Evolutionary conservation across 257 asterid genomes (phyloP), one percentile per base, ranked within the genome.

Genomic region (Schizonepeta tenuifolia): DNA sequence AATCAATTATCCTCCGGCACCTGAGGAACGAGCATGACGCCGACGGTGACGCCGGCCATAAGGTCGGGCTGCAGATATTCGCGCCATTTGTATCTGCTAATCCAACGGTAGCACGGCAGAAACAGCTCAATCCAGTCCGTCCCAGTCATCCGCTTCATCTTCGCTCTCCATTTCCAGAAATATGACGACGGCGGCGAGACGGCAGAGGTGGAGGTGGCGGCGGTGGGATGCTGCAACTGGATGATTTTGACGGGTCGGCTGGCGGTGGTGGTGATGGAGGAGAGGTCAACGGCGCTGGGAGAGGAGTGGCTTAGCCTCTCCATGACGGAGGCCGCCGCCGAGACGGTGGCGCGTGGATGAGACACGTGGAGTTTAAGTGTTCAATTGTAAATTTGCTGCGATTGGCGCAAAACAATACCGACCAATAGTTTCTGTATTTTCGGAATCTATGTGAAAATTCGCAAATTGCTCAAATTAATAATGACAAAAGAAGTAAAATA

Each of bases 1-100:
- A 35, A 74, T 12, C 14, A 2, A 72, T 21, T 36, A 22, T 26
- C 49, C 3, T 36, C 69, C 21, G 3, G 51, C 57, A 92, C 99
- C 98, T 95, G 99, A 70, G 99, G 99, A 28, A 95, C 99, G 38
- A 92, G 97, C 99, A 95, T 95, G 83, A 95, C 85, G 66, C 99
- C 99, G 57, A 95, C 99, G 35, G 99, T 95, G 75, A 84, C 54
- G 54, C 99, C 99, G 28, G 99, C 93, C 86, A 95, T 83, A 75
- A 95, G 85, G 86, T 95, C 99, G 10, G 95, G 78, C 69, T 95
- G 99, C 65, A 95, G 81, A 66, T 92, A 79, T 62, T 92, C 97
- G 35, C 92, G 83, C 96, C 96, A 90, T 41, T 83, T 85, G 65
- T 95, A 95, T 72, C 90, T 85, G 28, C 96, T 67, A 74, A 92